Percentiles rank a stretch among this genome's conserved stretches.
These are phyloP conservation scores for Friedmanniomyces simplex DNA, from an alignment of 495 filamentous ascomycete species.

Conservation along the genomic window DNA sequence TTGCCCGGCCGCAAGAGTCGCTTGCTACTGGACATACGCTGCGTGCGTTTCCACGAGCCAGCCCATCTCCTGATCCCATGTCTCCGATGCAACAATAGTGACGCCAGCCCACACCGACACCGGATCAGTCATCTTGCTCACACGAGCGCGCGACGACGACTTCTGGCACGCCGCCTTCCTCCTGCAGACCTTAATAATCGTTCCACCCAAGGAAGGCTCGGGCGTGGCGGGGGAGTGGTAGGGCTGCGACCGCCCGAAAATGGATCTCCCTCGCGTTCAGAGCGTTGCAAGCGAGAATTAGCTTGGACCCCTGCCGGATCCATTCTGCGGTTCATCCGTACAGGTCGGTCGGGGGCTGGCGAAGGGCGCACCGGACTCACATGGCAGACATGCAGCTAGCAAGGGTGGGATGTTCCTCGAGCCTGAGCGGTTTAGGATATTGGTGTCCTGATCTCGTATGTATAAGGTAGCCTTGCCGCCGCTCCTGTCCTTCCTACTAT, in stretches of 20 bases:
- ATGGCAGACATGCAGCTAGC: conserved; percentile 5
- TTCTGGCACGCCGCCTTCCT: too few relatives aligned
- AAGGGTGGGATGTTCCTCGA: neutral
- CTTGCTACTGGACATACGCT: too few relatives aligned
- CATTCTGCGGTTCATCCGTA: neutral
- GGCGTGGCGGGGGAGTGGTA: neutral
- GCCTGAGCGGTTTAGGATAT: neutral
- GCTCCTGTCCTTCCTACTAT: neutral
- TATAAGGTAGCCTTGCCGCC: conserved; percentile 4
- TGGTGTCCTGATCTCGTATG: neutral
- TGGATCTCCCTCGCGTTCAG: neutral
- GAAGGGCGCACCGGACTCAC: neutral
- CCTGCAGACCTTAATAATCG: too few relatives aligned
- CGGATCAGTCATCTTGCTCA: too few relatives aligned
- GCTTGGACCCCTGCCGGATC: neutral
- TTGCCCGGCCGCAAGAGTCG: too few relatives aligned
- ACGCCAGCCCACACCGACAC: too few relatives aligned
- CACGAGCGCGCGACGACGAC: too few relatives aligned
- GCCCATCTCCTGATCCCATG: too few relatives aligned
- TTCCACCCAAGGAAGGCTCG: neutral
- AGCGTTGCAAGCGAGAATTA: neutral
- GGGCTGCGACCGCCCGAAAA: neutral
- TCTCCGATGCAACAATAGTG: too few relatives aligned
- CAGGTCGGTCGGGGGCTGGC: neutral
- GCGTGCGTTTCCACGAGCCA: too few relatives aligned